Evolutionary conservation across 768 basidiomycete genomes (phyloP).

Genomic region (Lentinus brumalis): DNA sequence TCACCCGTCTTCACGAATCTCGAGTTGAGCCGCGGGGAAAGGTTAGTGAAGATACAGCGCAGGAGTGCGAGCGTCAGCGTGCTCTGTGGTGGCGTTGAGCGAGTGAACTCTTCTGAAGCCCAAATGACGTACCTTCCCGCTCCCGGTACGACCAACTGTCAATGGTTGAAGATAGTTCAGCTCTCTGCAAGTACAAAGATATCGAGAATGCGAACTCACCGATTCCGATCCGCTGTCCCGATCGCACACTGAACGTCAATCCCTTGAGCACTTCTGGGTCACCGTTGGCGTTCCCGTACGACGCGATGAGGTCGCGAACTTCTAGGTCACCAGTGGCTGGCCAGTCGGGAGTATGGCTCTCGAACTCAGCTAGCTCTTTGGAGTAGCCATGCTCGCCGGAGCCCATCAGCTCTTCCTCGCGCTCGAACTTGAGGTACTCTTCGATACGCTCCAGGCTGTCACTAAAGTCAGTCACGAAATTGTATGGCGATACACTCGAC

Average conservation of each 20-base stretch:
- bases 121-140: conserved; percentile 40
- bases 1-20: conserved; percentile 36
- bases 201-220: neutral
- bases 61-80: conserved; percentile 54
- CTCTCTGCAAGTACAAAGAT: too few relatives aligned
- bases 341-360: conserved; percentile 47
- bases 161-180: too few relatives aligned
- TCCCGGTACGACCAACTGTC: conserved; percentile 54
- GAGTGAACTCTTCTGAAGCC: conserved; percentile 3
- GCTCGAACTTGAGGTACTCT: conserved; percentile 57
- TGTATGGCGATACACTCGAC: neutral
- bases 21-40: neutral
- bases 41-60: conserved; percentile 50
- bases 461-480: neutral
- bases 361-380: conserved; percentile 25
- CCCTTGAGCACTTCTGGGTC: conserved; percentile 53
- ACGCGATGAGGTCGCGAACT: conserved; percentile 53
- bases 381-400: neutral
- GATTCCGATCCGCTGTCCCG: conserved; percentile 53
- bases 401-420: conserved; percentile 39
- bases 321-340: conserved; percentile 54
- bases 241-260: conserved; percentile 47
- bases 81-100: conserved; percentile 31
- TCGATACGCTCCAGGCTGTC: conserved; percentile 50
- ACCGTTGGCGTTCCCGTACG: conserved; percentile 42